phyloP scores from a whole-genome alignment of 352 stramenopile species.

The Pythium sp. region DNA sequence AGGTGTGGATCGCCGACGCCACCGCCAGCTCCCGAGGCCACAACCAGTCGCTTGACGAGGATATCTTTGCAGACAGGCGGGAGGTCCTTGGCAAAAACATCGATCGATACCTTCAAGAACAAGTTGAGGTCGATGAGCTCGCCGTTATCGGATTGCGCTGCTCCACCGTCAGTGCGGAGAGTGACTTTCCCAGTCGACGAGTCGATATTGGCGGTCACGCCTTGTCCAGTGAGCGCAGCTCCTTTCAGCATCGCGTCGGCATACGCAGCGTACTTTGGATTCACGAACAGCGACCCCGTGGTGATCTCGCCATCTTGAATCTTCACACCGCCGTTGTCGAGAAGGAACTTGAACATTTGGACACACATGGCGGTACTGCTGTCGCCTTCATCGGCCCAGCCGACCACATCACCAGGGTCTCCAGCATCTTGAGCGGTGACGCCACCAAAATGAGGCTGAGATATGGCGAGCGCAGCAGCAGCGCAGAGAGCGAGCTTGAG shows the following conservation, averaged over 20 bases:
- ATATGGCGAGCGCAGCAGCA: neutral
- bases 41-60: conserved; percentile 19
- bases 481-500: neutral
- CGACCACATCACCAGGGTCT: neutral
- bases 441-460: neutral
- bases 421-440: neutral
- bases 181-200: neutral
- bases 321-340: conserved; percentile 7
- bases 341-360: conserved; percentile 14
- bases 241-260: neutral
- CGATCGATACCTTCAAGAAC: conserved; percentile 12
- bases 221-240: neutral
- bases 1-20: conserved; percentile 31
- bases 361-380: conserved; percentile 9
- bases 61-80: conserved; percentile 16
- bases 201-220: neutral
- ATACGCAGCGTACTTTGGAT: conserved; percentile 1
- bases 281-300: conserved; percentile 4
- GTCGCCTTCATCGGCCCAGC: conserved; percentile 12
- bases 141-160: neutral
- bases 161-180: conserved; percentile 7
- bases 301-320: conserved; percentile 11
- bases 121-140: conserved; percentile 7
- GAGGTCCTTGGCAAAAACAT: conserved; percentile 8
- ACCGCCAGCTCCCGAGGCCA: conserved; percentile 13